Evolutionary conservation across 306 rosid species (phyloP).

Genomic region (Styphnolobium japonicum): DNA sequence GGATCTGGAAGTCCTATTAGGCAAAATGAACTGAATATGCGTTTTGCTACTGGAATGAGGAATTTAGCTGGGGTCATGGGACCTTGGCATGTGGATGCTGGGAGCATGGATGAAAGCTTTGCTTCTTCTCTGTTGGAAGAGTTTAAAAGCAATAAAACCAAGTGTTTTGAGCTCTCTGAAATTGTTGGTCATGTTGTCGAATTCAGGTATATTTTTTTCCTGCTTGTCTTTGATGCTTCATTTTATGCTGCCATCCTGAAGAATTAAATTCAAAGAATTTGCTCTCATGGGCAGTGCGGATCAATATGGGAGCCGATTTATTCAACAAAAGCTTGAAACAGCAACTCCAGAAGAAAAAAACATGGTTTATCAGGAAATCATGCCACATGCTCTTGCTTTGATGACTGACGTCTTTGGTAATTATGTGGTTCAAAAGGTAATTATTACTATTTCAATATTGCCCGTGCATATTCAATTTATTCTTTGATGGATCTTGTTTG

Average conservation of each 20-base stretch:
- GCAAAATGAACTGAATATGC: conserved; percentile 70
- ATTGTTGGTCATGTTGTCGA: conserved; percentile 59
- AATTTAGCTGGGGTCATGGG: conserved; percentile 80
- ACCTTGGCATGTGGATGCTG: conserved; percentile 67
- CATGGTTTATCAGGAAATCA: conserved; percentile 81
- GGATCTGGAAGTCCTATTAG: conserved; percentile 93
- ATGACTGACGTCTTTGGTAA: conserved; percentile 98
- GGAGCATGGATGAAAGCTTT: conserved; percentile 55
- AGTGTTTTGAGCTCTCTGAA: conserved; percentile 85
- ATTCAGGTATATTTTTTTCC: conserved; percentile 55
- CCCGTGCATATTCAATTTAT: background rate
- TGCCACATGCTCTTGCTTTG: conserved; percentile 83
- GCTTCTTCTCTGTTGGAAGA: conserved; percentile 64
- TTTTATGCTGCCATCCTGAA: background rate
- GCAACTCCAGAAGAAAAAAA: conserved; percentile 63
- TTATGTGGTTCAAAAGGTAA: conserved; percentile 95
- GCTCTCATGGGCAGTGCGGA: conserved; percentile 57
- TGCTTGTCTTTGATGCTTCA: background rate
- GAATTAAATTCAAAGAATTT: background rate
- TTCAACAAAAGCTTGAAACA: conserved; percentile 84
- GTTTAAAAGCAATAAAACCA: conserved; percentile 83
- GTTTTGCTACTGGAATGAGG: conserved; percentile 83
- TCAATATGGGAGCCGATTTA: conserved; percentile 93
- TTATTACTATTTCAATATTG: conserved; percentile 14
- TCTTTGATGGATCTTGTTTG: background rate